Conservation (phyloP, 345 rosid genomes). For the Eucalyptus erythrocorys region DNA sequence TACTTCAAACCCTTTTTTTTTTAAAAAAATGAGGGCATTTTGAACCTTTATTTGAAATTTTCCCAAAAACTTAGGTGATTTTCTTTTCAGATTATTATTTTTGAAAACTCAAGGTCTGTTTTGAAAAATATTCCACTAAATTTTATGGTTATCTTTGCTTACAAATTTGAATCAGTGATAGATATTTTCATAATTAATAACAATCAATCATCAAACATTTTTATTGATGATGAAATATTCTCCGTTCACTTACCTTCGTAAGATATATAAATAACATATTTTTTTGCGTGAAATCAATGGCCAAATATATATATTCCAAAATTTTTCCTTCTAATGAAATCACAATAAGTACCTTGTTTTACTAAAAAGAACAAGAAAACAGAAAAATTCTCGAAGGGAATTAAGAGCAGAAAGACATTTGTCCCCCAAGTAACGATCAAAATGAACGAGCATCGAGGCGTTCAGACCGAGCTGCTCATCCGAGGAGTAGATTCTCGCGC, state of each 20-base stretch:
- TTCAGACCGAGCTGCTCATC: not conserved
- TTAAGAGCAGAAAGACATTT: not conserved
- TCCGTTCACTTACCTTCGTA: not conserved
- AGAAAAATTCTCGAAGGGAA: not conserved
- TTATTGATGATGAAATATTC: not conserved
- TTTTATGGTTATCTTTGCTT: not conserved
- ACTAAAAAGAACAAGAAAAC: not conserved
- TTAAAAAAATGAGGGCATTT: too few species aligned
- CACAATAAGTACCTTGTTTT: not conserved
- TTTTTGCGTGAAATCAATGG: not conserved
- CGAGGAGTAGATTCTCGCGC: not conserved
- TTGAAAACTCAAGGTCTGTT: not conserved
- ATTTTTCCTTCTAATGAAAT: not conserved
- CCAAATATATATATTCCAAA: not conserved
- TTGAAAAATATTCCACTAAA: not conserved
- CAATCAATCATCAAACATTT: not conserved
- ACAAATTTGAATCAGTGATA: not conserved
- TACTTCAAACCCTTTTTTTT: rapidly evolving
- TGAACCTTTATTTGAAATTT: too few species aligned
- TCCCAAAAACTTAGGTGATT: not conserved
- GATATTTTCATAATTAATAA: not conserved
- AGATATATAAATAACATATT: too few species aligned
- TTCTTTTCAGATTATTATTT: not conserved
- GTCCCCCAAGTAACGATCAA: not conserved
- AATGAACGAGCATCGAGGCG: not conserved